Percentiles rank a stretch among this genome's conserved stretches.
Evolutionary conservation across 2,329 filamentous ascomycete genomes (phyloP).

Genomic region (Dothiorella sarmentorum): DNA sequence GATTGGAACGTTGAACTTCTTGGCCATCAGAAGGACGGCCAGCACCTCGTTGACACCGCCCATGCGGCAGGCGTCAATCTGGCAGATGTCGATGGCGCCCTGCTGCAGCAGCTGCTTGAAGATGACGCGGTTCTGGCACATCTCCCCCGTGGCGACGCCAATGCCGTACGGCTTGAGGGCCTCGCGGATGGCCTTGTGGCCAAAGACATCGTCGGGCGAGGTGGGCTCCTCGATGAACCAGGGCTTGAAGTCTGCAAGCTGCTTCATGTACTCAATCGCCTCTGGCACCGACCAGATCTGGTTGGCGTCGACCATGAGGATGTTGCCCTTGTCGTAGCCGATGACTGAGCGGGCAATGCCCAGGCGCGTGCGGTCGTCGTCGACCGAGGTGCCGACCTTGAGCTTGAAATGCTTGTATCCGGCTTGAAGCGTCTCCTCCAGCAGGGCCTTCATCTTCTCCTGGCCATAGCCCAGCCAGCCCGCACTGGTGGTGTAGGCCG

Average conservation of each 20-base stretch:
- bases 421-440: constrained; percentile 69
- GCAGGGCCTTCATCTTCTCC: constrained; percentile 75
- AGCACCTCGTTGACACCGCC: constrained; percentile 90
- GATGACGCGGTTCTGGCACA: constrained; percentile 91
- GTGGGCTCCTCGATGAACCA: constrained; percentile 97
- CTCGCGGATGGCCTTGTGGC: constrained; percentile 79
- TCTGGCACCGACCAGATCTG: constrained; percentile 90
- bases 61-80: constrained; percentile 85
- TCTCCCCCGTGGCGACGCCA: constrained; percentile 86
- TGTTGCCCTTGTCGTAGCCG: constrained; percentile 76
- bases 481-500: constrained; percentile 85
- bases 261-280: constrained; percentile 80
- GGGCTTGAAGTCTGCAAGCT: constrained; percentile 77
- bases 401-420: constrained; percentile 88
- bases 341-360: constrained; percentile 74
- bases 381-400: constrained; percentile 75
- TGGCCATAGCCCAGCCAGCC: constrained; percentile 91
- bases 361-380: constrained; percentile 68
- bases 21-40: constrained; percentile 82
- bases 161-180: constrained; percentile 72
- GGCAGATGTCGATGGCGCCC: constrained; percentile 80
- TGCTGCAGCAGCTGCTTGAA: constrained; percentile 86
- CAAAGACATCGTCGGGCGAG: constrained; percentile 82
- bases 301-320: constrained; percentile 91
- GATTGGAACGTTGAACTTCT: constrained; percentile 74